Evolutionary conservation across 768 basidiomycete species (phyloP), one percentile per base, ranked within the genome.

Genomic region (Termitomyces sp.): DNA sequence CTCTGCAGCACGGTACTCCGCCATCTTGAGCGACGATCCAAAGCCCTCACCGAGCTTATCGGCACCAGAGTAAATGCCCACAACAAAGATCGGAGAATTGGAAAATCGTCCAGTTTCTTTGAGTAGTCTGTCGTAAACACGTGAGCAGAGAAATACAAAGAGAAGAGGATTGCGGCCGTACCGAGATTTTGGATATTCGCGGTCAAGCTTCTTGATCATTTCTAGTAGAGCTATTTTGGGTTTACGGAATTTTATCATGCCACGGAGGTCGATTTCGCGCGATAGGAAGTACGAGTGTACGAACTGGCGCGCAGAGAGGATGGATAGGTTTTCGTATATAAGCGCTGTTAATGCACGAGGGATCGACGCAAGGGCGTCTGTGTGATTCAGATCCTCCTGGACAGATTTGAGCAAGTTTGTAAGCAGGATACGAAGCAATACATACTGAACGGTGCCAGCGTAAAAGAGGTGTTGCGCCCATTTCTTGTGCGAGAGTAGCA

Each of bases 21-120:
- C 94, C 96, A 98, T 98, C 68, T 83, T 86, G 52, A 98, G 73
- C 3, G 91, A 94, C 60, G 84, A 88, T 50, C 97, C 97, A 65
- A 95, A 93, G 13, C 95, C 94, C 71, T 99, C 95, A 5, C 95
- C 93, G 2, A 99, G 82, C 70, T 97, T 83, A 67, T 83, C 91
- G 54, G 72, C 76, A 38, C 85, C 93, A 22, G 85, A 91, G 68
- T 83, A 98, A 56, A 97, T 88, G 16, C 94, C 97, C n/a, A 96
- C 88, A n/a, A 97, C 89, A 69, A 89, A 99, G 36, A 95, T 80
- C 1, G 97, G 95, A 3, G 93, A 87, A 62, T 91, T 90, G 1
- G 92, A 89, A 60, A 85, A 85, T 43, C 94, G 88, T 65, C 97
- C 97, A 0, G 94, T 94, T 69, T 98, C 95, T 65, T 89, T 93